phyloP scores from a whole-genome alignment of 1,139 yeast species.

The Debaryomyces psychrophilus region DNA sequence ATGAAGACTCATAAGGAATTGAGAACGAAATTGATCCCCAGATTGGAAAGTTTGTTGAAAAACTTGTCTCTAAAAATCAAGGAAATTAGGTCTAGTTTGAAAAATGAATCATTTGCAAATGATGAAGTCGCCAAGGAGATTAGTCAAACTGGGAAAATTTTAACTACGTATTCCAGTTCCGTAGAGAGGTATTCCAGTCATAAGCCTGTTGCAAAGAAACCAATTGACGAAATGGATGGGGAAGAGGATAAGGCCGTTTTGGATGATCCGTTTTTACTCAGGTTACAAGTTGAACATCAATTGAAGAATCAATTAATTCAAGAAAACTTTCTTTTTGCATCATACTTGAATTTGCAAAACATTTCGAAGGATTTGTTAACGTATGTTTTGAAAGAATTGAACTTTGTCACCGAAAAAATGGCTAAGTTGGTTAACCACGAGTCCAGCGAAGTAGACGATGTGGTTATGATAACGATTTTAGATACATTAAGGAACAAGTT shows the following conservation, averaged over 20 bases:
- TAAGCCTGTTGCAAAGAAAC: conserved; percentile 32
- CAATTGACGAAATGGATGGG: conserved; percentile 19
- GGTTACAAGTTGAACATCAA: conserved; percentile 45
- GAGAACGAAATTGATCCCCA: conserved; percentile 37
- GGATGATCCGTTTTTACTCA: conserved; percentile 50
- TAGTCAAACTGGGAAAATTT: conserved; percentile 41
- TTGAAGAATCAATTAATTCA: conserved; percentile 45
- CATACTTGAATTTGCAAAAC: conserved; percentile 47
- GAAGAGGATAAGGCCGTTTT: conserved; percentile 30
- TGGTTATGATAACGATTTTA: conserved; percentile 13
- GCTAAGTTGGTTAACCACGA: conserved; percentile 33
- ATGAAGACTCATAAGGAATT: conserved; percentile 39
- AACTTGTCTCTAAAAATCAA: conserved; percentile 45
- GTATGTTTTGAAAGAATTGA: conserved; percentile 44
- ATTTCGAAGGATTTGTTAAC: conserved; percentile 46
- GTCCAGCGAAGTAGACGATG: conserved; percentile 16
- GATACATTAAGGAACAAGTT: conserved; percentile 25
- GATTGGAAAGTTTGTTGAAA: conserved; percentile 40
- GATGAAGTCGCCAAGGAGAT: conserved; percentile 41
- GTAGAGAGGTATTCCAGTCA: conserved; percentile 38
- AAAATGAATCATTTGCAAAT: conserved; percentile 49
- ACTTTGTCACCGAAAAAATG: conserved; percentile 36
- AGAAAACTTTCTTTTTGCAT: conserved; percentile 50
- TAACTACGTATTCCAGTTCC: conserved; percentile 36
- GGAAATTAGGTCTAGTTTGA: conserved; percentile 45